These are phyloP conservation scores for Phytopythium ostracodes DNA, from an alignment of 352 stramenopile genomes.

Conservation along the genomic window DNA sequence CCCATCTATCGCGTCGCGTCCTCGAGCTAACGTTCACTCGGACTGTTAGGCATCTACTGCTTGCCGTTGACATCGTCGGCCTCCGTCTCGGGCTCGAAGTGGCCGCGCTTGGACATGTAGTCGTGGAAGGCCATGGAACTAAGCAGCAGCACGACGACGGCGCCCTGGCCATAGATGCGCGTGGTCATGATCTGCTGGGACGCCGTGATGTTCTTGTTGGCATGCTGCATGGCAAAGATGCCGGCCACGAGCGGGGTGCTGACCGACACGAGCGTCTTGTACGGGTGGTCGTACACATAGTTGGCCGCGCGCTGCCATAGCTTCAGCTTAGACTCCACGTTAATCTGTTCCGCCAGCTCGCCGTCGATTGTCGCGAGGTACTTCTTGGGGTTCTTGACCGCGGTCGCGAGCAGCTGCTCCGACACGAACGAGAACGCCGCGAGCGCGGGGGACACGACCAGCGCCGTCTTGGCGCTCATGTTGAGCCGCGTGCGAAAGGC, in stretches of 20 bases:
- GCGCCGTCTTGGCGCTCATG: constrained; percentile 57
- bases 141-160: constrained; percentile 50
- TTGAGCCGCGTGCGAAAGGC: constrained; percentile 54
- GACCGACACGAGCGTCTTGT: constrained; percentile 37
- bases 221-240: constrained; percentile 27
- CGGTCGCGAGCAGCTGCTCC: constrained; percentile 29
- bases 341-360: constrained; percentile 16
- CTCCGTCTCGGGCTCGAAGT: constrained; percentile 29
- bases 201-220: constrained; percentile 46
- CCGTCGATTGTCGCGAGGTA: constrained; percentile 51
- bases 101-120: constrained; percentile 49
- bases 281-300: constrained; percentile 65
- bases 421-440: constrained; percentile 40
- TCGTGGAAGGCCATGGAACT: constrained; percentile 72
- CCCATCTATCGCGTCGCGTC: too few species aligned
- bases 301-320: constrained; percentile 49
- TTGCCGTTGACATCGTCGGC: constrained; percentile 12
- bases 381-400: constrained; percentile 47
- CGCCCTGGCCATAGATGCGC: constrained; percentile 61
- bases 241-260: constrained; percentile 42
- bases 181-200: constrained; percentile 80
- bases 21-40: too few species aligned
- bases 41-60: too few species aligned
- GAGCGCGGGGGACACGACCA: constrained; percentile 40
- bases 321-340: constrained; percentile 28